Evolutionary conservation across 2,329 filamentous ascomycete genomes (phyloP), one percentile per base, ranked within the genome.

Genomic region (Pseudonectria buxi): DNA sequence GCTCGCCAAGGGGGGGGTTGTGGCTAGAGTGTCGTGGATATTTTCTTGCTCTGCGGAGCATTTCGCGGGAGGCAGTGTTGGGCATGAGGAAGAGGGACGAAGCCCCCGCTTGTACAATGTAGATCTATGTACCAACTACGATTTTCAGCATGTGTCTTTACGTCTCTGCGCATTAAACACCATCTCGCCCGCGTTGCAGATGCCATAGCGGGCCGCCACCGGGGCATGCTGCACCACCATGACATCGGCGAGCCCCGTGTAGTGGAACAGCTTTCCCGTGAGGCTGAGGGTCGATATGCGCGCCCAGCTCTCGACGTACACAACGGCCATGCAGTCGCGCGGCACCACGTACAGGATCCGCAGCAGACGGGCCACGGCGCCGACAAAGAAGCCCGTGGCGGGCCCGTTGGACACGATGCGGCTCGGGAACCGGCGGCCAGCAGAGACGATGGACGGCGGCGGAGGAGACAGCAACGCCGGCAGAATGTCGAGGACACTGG

Each of bases 281-380:
- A 95, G 59, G 63, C 90, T 96, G 45, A 96, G 62, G 10, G 76
- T 81, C 46, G 74, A 81, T 12, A 94, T 85, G 12, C 92, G 74
- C 3, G 92, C 90, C 82, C 89, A 95, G 14, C 85, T 92, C 68
- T 98, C 92, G 18, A 95, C 76, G 57, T 92, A 98, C 11, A 96
- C 68, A 9, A 84, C 81, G 43, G 78, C 76, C 65, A 90, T 81
- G 44, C 72, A 73, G 18, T 69, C 62, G 14, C 66, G 57, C 0
- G 70, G 70, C 16, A 65, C 62, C 6, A 68, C 9, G 35, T 48
- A 63, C 24, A 68, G 47, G 10, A 76, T 41, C 50, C 71, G 75
- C 31, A 78, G 50, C 0, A 65, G 2, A 26, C 72, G 66, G 0
- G 68, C 72, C 0, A 65, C 64, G 3, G 76, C 34, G 3, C 69